Percentiles rank a stretch among this genome's conserved stretches.
Evolutionary conservation across 1,284 basidiomycete genomes (phyloP).

Genomic region (Rhodotorula sp.): DNA sequence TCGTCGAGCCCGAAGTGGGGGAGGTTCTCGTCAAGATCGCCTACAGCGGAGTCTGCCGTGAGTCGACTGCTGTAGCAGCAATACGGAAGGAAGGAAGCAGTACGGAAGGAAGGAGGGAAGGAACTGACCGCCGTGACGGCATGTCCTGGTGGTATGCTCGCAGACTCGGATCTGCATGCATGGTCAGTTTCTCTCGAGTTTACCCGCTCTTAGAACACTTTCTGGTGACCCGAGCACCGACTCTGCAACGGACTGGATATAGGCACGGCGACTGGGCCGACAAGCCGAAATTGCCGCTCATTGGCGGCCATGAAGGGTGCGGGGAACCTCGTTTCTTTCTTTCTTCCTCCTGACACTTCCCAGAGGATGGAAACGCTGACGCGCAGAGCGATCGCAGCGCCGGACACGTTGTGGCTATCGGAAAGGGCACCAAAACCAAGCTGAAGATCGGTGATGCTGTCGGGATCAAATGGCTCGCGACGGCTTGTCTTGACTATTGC

Average conservation of each 20-base stretch:
- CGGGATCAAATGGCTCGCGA: slow-evolving; percentile 70
- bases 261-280: slow-evolving; percentile 21
- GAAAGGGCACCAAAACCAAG: slow-evolving; percentile 39
- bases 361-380: background rate
- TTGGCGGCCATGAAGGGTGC: slow-evolving; percentile 70
- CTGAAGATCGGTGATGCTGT: slow-evolving; percentile 67
- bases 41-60: slow-evolving; percentile 25
- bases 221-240: background rate
- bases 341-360: background rate
- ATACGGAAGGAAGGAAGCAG: too few relatives aligned
- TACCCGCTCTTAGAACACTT: slow-evolving; percentile 25
- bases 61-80: background rate
- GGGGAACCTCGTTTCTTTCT: background rate
- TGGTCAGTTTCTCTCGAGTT: background rate
- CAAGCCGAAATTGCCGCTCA: slow-evolving; percentile 61
- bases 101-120: too few relatives aligned
- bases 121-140: too few relatives aligned
- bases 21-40: slow-evolving; percentile 75
- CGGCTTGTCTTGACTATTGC: slow-evolving; percentile 63
- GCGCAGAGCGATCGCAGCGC: slow-evolving; percentile 26
- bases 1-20: slow-evolving; percentile 55
- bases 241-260: background rate
- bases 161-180: slow-evolving; percentile 21
- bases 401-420: slow-evolving; percentile 70
- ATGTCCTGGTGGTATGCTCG: background rate